These are phyloP conservation scores for Pilasporangium apinafurcum DNA, from an alignment of 352 stramenopile species.

Conservation along the genomic window DNA sequence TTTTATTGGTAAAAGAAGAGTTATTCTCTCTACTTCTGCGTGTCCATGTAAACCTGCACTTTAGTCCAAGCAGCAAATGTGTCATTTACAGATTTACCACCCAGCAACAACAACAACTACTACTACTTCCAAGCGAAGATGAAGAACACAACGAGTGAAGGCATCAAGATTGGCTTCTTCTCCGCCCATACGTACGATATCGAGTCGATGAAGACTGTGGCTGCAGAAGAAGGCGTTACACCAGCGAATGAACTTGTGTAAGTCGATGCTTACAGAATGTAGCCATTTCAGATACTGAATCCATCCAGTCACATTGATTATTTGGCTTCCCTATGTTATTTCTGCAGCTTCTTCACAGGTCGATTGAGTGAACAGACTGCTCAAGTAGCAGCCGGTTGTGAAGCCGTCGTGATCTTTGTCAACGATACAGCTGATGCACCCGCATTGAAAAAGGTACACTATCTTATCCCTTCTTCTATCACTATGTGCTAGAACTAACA, in stretches of 20 bases:
- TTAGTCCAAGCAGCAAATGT: too few species aligned
- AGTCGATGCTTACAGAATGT: slow-evolving; percentile 15
- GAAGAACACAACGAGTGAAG: too few species aligned
- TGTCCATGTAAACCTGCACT: too few species aligned
- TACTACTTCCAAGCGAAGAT: too few species aligned
- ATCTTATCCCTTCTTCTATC: too few species aligned
- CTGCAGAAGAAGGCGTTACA: slow-evolving; percentile 30
- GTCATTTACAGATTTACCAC: too few species aligned
- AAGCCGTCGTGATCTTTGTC: slow-evolving; percentile 79
- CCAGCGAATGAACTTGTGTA: slow-evolving; percentile 42
- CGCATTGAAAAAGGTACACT: slow-evolving; percentile 47
- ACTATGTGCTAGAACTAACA: too few species aligned
- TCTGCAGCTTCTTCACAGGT: slow-evolving; percentile 40
- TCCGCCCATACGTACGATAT: slow-evolving; percentile 73
- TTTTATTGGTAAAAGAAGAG: too few species aligned
- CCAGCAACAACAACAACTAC: too few species aligned
- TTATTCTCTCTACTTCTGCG: too few species aligned
- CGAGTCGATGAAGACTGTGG: slow-evolving; percentile 39
- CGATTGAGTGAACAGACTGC: slow-evolving; percentile 44
- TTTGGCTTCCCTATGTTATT: background rate
- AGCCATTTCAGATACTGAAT: too few species aligned
- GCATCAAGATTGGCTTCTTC: slow-evolving; percentile 81
- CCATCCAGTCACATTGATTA: background rate
- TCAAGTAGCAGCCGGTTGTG: slow-evolving; percentile 42
- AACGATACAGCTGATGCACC: slow-evolving; percentile 72